Conservation (phyloP, 2,329 filamentous ascomycete genomes). For the Biscogniauxia marginata region DNA sequence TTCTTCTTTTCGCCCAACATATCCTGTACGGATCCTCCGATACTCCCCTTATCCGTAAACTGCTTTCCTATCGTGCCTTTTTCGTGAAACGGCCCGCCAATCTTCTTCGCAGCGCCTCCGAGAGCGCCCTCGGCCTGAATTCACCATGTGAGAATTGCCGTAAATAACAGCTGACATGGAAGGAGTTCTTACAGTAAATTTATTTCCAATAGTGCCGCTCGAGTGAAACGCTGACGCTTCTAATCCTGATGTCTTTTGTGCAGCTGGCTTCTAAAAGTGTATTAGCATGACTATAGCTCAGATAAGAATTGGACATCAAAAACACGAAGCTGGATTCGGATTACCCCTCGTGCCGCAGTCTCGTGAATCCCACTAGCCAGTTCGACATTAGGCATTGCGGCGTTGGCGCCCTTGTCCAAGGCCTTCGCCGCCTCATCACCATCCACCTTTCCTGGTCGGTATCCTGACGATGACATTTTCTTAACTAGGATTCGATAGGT, state of each 20-base stretch:
- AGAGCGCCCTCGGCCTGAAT: not conserved
- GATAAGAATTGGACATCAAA: no score
- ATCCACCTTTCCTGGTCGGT: conserved; percentile 1
- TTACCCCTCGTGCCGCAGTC: not conserved
- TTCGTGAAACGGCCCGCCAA: conserved; percentile 1
- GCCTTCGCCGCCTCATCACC: conserved; percentile 6
- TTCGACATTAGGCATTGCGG: conserved; percentile 3
- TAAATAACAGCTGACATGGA: not conserved
- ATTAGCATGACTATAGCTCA: no score
- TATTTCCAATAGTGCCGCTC: conserved; percentile 5
- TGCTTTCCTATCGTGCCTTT: conserved; percentile 1
- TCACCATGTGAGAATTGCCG: not conserved
- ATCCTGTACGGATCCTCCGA: conserved; percentile 2
- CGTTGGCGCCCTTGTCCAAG: conserved; percentile 1
- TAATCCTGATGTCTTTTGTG: conserved; percentile 2
- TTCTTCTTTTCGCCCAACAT: not conserved
- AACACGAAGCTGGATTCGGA: no score
- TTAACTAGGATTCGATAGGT: no score
- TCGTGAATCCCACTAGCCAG: conserved; percentile 4
- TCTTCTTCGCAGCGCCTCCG: conserved; percentile 2
- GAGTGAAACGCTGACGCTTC: conserved; percentile 5
- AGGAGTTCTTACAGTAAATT: conserved; percentile 3
- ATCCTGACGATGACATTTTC: conserved; percentile 7
- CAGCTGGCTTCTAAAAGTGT: not conserved
- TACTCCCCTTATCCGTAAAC: conserved; percentile 2